A percentile compares a stretch with the other conserved stretches of the same genome.
phyloP scores from a whole-genome alignment of 2,329 filamentous ascomycete genomes.

The Colletotrichum musae region DNA sequence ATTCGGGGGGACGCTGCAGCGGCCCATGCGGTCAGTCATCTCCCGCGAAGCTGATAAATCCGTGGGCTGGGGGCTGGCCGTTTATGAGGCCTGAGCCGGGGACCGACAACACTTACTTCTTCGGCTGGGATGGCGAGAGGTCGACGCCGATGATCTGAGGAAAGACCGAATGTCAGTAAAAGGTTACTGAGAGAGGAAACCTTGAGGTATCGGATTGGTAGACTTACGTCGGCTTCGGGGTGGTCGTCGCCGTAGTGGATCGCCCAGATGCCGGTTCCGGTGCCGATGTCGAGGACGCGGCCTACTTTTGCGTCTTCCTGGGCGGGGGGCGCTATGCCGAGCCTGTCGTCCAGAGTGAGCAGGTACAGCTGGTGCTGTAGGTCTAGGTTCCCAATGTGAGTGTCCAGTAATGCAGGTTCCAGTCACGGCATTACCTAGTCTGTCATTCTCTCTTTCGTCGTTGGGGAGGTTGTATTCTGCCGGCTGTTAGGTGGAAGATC shows the following conservation, averaged over 20 bases:
- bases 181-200: too few species aligned
- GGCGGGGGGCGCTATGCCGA: conserved; percentile 40
- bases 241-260: conserved; percentile 44
- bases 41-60: too few species aligned
- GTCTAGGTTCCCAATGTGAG: conserved; percentile 35
- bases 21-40: not conserved
- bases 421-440: not conserved
- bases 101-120: not conserved
- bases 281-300: conserved; percentile 44
- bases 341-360: conserved; percentile 44
- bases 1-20: not conserved
- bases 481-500: too few species aligned
- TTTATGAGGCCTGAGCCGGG: too few species aligned
- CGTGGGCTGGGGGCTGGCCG: too few species aligned
- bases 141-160: conserved; percentile 43
- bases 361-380: conserved; percentile 46
- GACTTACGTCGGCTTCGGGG: not conserved
- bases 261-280: conserved; percentile 46
- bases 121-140: conserved; percentile 53
- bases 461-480: conserved; percentile 25
- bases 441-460: conserved; percentile 17
- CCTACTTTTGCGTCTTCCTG: not conserved
- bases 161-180: not conserved
- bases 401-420: too few species aligned
- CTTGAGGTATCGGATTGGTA: too few species aligned